phyloP scores from a whole-genome alignment of 2,329 filamentous ascomycete genomes.

The Berkeleyomyces basicola region DNA sequence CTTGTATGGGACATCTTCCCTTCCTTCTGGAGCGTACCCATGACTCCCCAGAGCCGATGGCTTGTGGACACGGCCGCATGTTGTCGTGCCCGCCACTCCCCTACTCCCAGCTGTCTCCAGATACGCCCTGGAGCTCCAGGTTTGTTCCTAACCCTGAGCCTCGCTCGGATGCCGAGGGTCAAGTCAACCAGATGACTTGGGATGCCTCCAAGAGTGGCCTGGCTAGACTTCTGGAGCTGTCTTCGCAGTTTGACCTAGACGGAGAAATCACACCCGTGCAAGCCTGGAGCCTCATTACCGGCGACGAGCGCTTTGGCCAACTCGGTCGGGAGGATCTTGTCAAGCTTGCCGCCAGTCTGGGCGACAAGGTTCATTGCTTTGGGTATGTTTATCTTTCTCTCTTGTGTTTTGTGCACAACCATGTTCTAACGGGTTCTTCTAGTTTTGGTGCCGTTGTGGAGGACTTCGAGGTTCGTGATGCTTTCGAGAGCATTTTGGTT shows the following conservation, averaged over 20 bases:
- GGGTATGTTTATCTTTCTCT: conserved; percentile 44
- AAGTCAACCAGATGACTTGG: conserved; percentile 56
- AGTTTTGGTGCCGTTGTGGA: conserved; percentile 50
- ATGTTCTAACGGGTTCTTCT: conserved; percentile 7
- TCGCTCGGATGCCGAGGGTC: conserved; percentile 13
- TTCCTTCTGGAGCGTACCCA: conserved; percentile 45
- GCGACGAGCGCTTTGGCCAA: conserved; percentile 50
- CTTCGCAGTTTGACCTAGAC: conserved; percentile 64
- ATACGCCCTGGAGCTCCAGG: conserved; percentile 36
- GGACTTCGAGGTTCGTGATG: conserved; percentile 58
- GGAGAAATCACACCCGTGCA: conserved; percentile 91
- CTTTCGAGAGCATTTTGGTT: conserved; percentile 53
- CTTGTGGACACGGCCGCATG: conserved; percentile 88
- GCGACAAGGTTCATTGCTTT: conserved; percentile 76
- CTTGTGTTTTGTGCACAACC: neutral
- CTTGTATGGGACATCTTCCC: conserved; percentile 83
- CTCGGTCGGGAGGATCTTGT: conserved; percentile 53
- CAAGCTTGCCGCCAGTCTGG: conserved; percentile 54
- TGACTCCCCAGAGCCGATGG: conserved; percentile 24
- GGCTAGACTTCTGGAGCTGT: conserved; percentile 67
- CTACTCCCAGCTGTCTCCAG: conserved; percentile 30
- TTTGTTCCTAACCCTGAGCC: conserved; percentile 22
- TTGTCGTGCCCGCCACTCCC: conserved; percentile 67
- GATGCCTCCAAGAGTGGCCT: conserved; percentile 63
- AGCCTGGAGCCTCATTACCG: conserved; percentile 73